phyloP scores from a whole-genome alignment of 2,329 filamentous ascomycete species.

The Lithohypha guttulata region DNA sequence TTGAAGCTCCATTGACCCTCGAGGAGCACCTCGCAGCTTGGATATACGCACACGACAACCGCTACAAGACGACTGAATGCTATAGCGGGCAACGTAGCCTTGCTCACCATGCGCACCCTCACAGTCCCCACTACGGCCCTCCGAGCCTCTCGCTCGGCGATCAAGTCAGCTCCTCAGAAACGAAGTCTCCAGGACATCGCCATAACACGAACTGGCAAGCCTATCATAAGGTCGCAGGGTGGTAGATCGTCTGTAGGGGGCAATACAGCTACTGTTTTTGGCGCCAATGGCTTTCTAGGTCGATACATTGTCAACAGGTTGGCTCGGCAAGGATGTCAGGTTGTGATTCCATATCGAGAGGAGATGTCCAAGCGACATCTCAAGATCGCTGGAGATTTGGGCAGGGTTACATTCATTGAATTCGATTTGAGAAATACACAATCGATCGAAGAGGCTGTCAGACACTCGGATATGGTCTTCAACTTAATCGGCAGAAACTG shows the following conservation, averaged over 20 bases:
- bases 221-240: slow-evolving; percentile 77
- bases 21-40: too few relatives aligned
- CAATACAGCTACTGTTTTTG: slow-evolving; percentile 94
- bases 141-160: slow-evolving; percentile 32
- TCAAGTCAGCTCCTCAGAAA: slow-evolving; percentile 29
- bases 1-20: slow-evolving; percentile 3
- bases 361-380: slow-evolving; percentile 97
- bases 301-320: slow-evolving; percentile 96
- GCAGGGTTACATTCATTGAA: slow-evolving; percentile 82
- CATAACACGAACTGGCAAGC: slow-evolving; percentile 93
- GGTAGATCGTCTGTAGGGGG: slow-evolving; percentile 72
- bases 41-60: too few relatives aligned
- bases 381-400: slow-evolving; percentile 90
- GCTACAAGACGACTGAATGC: neutral
- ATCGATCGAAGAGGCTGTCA: slow-evolving; percentile 91
- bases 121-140: slow-evolving; percentile 32
- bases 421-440: slow-evolving; percentile 88
- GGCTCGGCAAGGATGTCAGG: slow-evolving; percentile 85
- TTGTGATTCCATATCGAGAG: slow-evolving; percentile 86
- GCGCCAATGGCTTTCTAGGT: slow-evolving; percentile 88
- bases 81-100: slow-evolving; percentile 2
- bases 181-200: slow-evolving; percentile 64
- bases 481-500: slow-evolving; percentile 92
- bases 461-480: slow-evolving; percentile 95
- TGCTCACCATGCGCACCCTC: slow-evolving; percentile 21